A percentile compares a stretch with the other conserved stretches of the same genome.
Evolutionary conservation across 768 basidiomycete species (phyloP).

Genomic region (Lactarius hengduanensis): DNA sequence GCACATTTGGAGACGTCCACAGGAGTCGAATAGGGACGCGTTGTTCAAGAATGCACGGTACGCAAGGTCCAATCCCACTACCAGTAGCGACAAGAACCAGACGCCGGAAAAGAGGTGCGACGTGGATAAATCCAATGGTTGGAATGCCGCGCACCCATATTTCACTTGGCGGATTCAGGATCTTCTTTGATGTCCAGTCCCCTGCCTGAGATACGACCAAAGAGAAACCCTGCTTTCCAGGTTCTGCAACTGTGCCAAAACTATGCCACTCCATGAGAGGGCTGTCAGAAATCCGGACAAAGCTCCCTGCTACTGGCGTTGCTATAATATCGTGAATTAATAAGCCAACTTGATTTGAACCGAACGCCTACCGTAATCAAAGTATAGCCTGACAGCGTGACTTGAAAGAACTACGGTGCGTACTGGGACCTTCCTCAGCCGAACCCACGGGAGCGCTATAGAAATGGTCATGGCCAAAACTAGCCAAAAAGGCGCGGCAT

Average conservation of each 20-base stretch:
- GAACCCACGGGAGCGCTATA: slow-evolving; percentile 59
- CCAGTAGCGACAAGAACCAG: slow-evolving; percentile 60
- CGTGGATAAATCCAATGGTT: slow-evolving; percentile 53
- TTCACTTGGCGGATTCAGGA: slow-evolving; percentile 50
- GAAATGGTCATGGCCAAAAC: slow-evolving; percentile 52
- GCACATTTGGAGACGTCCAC: slow-evolving; percentile 63
- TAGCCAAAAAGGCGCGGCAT: slow-evolving; percentile 55
- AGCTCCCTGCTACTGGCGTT: slow-evolving; percentile 38
- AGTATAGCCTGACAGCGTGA: slow-evolving; percentile 58
- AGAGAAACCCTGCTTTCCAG: slow-evolving; percentile 43
- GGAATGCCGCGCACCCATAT: slow-evolving; percentile 61
- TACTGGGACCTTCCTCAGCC: slow-evolving; percentile 56
- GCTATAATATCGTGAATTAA: slow-evolving; percentile 29
- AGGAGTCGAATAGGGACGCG: slow-evolving; percentile 53
- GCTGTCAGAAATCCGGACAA: slow-evolving; percentile 40
- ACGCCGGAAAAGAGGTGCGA: slow-evolving; percentile 54
- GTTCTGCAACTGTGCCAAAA: slow-evolving; percentile 53
- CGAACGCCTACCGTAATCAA: slow-evolving; percentile 49
- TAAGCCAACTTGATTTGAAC: slow-evolving; percentile 5
- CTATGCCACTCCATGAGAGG: slow-evolving; percentile 60
- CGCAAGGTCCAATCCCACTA: slow-evolving; percentile 59
- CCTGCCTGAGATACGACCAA: slow-evolving; percentile 57
- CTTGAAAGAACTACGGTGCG: slow-evolving; percentile 51
- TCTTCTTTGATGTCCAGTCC: slow-evolving; percentile 57
- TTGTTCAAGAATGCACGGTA: slow-evolving; percentile 51